Base-by-base conservation (phyloP, 176 grass and related monocot genomes). In the Phoenix dactylifera region DNA sequence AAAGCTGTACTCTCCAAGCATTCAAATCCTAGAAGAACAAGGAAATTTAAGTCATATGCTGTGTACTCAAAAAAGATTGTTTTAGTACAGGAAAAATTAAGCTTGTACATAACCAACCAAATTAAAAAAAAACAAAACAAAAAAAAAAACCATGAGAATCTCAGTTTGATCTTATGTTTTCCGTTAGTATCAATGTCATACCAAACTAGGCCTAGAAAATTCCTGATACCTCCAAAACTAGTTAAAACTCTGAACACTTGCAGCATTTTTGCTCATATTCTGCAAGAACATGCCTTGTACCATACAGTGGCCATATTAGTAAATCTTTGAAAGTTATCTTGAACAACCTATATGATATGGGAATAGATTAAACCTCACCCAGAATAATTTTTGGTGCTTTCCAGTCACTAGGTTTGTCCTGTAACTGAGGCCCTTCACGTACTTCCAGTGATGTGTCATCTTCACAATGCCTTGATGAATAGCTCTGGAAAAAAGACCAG, bases 1-100 rank as follows among this genome's bases (percentile, higher is more conserved):
- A 77, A 92, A 7, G 88, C 88, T 50, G 77, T 87, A 72, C 75
- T 91, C 58, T 87, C 82, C 54, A 92, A 63, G 69, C 77, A 63
- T 54, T 86, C 76, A 72, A 87, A 83, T 3, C 73, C 87, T 85
- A 24, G 72, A 14, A 64, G 4, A 16, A 64, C 4, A 32, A 22
- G 3, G 60, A 22, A 29, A 54, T 9, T 4, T 23, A 26, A 61
- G 0, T 10, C 35, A 44, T 44, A 44, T 44, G 9, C 10, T 14
- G 12, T 44, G 6, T 44, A 44, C 35, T 44, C 35, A 44, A 44
- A 44, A 44, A 35, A 6, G 32, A 35, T 35, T 35, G 9, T 35
- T 35, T 35, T 35, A 2, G 32, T 9, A 35, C 7, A 35, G 7
- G 7, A 35, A 44, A 44, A 44, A 1, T 9, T 44, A 1, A 44